These are phyloP conservation scores for Carpinus fangiana DNA, from an alignment of 306 rosid species.

Conservation along the genomic window DNA sequence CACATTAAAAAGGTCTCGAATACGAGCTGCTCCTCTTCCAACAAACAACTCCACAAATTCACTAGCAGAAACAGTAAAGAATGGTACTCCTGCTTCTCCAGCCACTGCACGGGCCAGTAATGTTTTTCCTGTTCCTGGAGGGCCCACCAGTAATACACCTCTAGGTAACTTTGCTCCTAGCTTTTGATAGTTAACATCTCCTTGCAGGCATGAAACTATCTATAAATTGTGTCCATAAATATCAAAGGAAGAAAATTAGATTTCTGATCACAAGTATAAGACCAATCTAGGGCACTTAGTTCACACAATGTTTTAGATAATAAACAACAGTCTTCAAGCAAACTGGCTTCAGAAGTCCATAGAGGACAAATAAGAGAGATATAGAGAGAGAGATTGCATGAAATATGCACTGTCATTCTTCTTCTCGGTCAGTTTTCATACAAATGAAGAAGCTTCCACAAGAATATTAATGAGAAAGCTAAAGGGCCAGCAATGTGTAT, in stretches of 20 bases:
- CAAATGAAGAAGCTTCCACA: too few relatives aligned
- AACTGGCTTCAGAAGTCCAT: background rate
- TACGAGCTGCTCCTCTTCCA: slow-evolving; percentile 97
- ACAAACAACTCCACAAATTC: slow-evolving; percentile 97
- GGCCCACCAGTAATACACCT: slow-evolving; percentile 92
- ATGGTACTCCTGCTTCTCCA: slow-evolving; percentile 97
- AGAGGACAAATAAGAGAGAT: too few relatives aligned
- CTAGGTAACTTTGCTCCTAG: slow-evolving; percentile 89
- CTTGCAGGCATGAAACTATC: slow-evolving; percentile 93
- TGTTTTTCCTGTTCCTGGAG: slow-evolving; percentile 98
- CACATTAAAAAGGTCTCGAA: slow-evolving; percentile 76
- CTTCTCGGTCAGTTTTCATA: too few relatives aligned
- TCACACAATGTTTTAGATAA: background rate
- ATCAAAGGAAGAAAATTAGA: slow-evolving; percentile 24
- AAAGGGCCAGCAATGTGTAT: too few relatives aligned
- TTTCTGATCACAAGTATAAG: slow-evolving; percentile 1
- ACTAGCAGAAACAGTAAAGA: slow-evolving; percentile 91
- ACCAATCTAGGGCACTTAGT: slow-evolving; percentile 1
- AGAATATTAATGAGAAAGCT: too few relatives aligned
- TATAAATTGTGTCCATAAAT: slow-evolving; percentile 39
- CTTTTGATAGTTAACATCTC: slow-evolving; percentile 79
- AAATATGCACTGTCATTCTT: too few relatives aligned
- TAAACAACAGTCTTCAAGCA: background rate
- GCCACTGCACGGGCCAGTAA: slow-evolving; percentile 97
- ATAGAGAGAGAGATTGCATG: too few relatives aligned